These are phyloP conservation scores for Irpex rosettiformis DNA, from an alignment of 1,284 basidiomycete species.

Conservation along the genomic window DNA sequence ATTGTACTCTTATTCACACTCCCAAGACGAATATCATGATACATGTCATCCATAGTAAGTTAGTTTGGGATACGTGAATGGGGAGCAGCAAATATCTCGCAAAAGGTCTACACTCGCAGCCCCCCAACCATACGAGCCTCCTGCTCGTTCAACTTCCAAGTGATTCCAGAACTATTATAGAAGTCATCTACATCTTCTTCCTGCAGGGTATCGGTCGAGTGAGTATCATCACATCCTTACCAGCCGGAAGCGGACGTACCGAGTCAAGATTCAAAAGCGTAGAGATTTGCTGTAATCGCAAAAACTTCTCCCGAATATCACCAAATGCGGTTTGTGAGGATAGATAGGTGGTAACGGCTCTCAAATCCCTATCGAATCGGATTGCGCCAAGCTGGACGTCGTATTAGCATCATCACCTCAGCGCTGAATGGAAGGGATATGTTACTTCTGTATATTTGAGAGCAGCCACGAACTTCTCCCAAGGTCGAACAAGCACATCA, in stretches of 20 bases:
- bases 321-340: constrained; percentile 85
- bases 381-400: constrained; percentile 84
- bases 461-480: constrained; percentile 85
- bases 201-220: constrained; percentile 34
- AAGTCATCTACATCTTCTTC: constrained; percentile 92
- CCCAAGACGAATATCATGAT: not conserved
- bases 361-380: constrained; percentile 91
- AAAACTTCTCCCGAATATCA: constrained; percentile 88
- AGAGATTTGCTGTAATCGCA: constrained; percentile 89
- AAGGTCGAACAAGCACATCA: constrained; percentile 85
- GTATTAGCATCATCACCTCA: not conserved
- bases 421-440: constrained; percentile 2
- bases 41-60: constrained; percentile 1
- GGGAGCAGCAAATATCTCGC: not conserved
- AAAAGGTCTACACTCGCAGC: constrained; percentile 46
- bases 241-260: constrained; percentile 41
- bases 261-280: constrained; percentile 89
- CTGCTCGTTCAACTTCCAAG: constrained; percentile 78
- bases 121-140: constrained; percentile 74
- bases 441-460: constrained; percentile 87
- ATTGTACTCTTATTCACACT: not conserved
- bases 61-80: not conserved
- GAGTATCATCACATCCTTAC: constrained; percentile 7
- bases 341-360: constrained; percentile 80
- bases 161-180: constrained; percentile 88